phyloP scores from a whole-genome alignment of 495 filamentous ascomycete species.

The Penicillium soppii region DNA sequence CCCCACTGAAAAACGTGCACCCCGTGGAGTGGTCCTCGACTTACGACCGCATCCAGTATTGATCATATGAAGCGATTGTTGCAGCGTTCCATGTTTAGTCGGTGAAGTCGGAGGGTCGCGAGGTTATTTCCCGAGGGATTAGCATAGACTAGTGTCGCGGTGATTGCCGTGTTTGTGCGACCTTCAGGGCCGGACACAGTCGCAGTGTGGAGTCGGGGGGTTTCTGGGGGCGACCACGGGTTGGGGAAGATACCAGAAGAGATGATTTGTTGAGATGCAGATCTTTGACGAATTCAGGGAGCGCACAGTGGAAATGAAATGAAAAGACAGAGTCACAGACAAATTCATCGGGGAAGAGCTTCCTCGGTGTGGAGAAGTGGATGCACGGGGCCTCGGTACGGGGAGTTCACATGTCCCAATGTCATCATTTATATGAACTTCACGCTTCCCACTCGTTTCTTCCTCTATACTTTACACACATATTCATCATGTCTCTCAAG shows the following conservation, averaged over 20 bases:
- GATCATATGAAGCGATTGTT: constrained; percentile 45
- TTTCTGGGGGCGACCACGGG: not conserved
- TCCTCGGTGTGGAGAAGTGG: constrained; percentile 12
- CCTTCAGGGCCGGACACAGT: not conserved
- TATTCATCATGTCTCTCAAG: constrained; percentile 74
- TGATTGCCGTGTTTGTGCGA: constrained; percentile 25
- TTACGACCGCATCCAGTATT: constrained; percentile 65
- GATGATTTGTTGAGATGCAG: not conserved
- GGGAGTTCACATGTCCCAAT: constrained; percentile 26
- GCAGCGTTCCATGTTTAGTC: constrained; percentile 34
- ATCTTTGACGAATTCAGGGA: not conserved
- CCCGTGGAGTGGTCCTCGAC: constrained; percentile 68
- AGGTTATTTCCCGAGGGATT: constrained; percentile 7
- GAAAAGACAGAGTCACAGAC: not conserved
- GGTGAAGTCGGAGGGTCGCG: constrained; percentile 21
- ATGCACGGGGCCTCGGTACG: constrained; percentile 22
- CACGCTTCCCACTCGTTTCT: not conserved
- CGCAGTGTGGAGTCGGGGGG: constrained; percentile 15
- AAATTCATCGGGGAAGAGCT: not conserved
- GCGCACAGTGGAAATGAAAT: not conserved
- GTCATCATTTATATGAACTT: constrained; percentile 6
- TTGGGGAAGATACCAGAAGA: not conserved
- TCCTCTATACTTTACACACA: not conserved
- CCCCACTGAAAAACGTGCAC: constrained; percentile 55
- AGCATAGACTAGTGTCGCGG: constrained; percentile 15